Percentiles rank a stretch among this genome's conserved stretches.
phyloP scores from a whole-genome alignment of 169 alveolate species.

The Theileria parva region DNA sequence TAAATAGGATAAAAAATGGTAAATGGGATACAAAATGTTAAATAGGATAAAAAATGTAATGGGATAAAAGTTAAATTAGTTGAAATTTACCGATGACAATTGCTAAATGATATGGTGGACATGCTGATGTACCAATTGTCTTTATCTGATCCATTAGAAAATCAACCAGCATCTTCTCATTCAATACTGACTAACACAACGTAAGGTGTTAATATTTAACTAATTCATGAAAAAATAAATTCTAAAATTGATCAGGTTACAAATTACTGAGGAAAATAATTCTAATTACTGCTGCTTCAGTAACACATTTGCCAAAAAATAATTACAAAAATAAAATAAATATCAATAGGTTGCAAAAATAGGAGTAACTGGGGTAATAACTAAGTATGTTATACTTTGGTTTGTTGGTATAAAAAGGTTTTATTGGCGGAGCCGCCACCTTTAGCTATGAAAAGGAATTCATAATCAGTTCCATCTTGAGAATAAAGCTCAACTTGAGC shows the following conservation, averaged over 20 bases:
- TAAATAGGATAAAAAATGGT: too few species aligned
- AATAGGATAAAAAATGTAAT: too few species aligned
- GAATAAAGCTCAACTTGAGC: slow-evolving; percentile 81
- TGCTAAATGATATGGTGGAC: slow-evolving; percentile 90
- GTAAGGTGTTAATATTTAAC: too few species aligned
- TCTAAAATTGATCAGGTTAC: not conserved
- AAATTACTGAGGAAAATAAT: not conserved
- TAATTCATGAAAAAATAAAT: not conserved
- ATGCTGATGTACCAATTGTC: slow-evolving; percentile 87
- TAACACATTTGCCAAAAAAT: not conserved
- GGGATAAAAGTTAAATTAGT: not conserved
- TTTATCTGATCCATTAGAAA: slow-evolving; percentile 77
- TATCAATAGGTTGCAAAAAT: too few species aligned
- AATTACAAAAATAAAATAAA: too few species aligned
- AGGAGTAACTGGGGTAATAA: too few species aligned
- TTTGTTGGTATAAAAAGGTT: slow-evolving; percentile 83
- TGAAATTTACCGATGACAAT: slow-evolving; percentile 70
- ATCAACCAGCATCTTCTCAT: slow-evolving; percentile 65
- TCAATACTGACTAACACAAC: slow-evolving; percentile 69
- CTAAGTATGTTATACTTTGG: slow-evolving; percentile 71
- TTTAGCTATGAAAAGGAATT: slow-evolving; percentile 81
- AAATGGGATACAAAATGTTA: too few species aligned
- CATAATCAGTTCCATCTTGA: slow-evolving; percentile 67
- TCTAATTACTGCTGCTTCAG: not conserved
- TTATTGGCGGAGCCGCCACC: slow-evolving; percentile 90